Conservation (phyloP, 2,329 filamentous ascomycete genomes). For the Penicillium sp. region DNA sequence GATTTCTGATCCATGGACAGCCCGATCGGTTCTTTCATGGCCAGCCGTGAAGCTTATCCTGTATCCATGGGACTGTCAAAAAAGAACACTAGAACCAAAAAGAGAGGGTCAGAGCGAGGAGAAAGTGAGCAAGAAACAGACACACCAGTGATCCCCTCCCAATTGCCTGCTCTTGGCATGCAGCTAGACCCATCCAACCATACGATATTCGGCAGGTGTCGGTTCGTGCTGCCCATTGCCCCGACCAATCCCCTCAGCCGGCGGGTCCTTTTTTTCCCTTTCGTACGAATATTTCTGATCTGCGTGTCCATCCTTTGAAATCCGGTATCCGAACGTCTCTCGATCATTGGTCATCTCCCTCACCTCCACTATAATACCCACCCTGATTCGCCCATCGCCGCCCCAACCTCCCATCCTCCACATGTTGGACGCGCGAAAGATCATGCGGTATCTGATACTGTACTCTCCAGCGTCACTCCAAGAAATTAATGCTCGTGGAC, state of each 20-base stretch:
- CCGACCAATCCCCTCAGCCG: background rate
- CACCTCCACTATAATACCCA: background rate
- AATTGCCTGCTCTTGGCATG: background rate
- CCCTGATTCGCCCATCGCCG: background rate
- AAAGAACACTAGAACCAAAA: background rate
- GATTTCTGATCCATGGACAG: background rate
- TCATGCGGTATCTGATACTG: background rate
- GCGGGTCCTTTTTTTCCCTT: background rate
- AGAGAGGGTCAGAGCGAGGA: background rate
- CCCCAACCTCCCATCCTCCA: background rate
- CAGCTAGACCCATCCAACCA: background rate
- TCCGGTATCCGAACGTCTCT: background rate
- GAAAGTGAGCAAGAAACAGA: background rate
- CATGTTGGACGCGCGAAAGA: background rate
- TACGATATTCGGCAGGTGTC: background rate
- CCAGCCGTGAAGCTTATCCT: background rate
- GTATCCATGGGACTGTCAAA: conserved; percentile 8
- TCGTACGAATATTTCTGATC: background rate
- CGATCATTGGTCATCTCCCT: background rate
- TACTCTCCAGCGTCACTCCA: background rate
- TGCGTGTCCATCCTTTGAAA: background rate
- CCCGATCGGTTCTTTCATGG: background rate
- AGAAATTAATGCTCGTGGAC: background rate
- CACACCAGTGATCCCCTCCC: background rate
- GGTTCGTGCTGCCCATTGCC: background rate